A percentile compares a stretch with the other conserved stretches of the same genome.
phyloP scores from a whole-genome alignment of 2,329 filamentous ascomycete genomes.

The Aurifilum marmelostoma region DNA sequence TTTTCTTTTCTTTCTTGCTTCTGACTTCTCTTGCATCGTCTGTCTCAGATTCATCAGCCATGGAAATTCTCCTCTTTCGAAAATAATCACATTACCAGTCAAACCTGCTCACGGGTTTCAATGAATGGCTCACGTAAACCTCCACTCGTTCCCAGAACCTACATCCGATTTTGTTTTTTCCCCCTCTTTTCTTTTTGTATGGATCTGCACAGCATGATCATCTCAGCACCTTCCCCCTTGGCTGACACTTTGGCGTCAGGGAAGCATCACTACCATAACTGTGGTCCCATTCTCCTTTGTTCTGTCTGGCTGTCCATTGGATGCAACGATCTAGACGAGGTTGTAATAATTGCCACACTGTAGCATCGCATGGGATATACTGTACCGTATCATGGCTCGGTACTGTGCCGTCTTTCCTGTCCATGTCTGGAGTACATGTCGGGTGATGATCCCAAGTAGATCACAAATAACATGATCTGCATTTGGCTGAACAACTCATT shows the following conservation, averaged over 20 bases:
- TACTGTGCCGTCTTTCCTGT: neutral
- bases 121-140: neutral
- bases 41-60: too few relatives aligned
- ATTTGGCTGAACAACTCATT: neutral
- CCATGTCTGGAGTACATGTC: too few relatives aligned
- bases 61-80: neutral
- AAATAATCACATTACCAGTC: neutral
- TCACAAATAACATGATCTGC: neutral
- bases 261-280: neutral
- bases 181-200: too few relatives aligned
- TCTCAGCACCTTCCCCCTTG: neutral
- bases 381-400: neutral
- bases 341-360: neutral
- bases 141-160: too few relatives aligned
- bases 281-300: too few relatives aligned
- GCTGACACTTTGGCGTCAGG: neutral
- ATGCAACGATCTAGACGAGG: neutral
- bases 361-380: neutral
- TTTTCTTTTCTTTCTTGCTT: neutral
- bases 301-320: neutral
- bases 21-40: too few relatives aligned
- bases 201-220: neutral
- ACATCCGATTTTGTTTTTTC: too few relatives aligned
- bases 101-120: constrained; percentile 4
- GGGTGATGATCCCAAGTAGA: neutral